Evolutionary conservation across 2,329 filamentous ascomycete genomes (phyloP).

Genomic region (Helminthosporium solani): DNA sequence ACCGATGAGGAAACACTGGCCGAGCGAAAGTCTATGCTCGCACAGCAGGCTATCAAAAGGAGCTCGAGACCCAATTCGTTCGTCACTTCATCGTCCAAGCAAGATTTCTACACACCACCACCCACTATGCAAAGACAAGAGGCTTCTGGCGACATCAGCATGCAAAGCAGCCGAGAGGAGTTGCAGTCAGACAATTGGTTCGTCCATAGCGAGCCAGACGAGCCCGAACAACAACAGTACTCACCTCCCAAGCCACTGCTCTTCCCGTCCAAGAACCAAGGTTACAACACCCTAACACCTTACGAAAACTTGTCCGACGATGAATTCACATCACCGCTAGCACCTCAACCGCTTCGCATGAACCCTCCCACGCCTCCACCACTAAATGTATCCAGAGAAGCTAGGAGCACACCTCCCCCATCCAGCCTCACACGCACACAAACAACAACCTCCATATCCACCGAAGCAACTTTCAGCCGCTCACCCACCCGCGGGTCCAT

Average conservation of each 20-base stretch:
- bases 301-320: constrained; percentile 33
- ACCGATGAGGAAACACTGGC: constrained; percentile 33
- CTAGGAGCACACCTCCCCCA: constrained; percentile 13
- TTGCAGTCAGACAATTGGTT: constrained; percentile 53
- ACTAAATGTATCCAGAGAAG: constrained; percentile 15
- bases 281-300: constrained; percentile 30
- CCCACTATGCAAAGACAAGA: constrained; percentile 19
- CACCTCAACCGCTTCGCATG: constrained; percentile 49
- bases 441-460: constrained; percentile 30
- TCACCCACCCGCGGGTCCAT: constrained; percentile 33
- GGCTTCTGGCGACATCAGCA: constrained; percentile 28
- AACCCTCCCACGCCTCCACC: constrained; percentile 49
- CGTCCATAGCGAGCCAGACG: constrained; percentile 31
- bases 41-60: constrained; percentile 37
- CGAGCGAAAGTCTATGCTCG: constrained; percentile 36
- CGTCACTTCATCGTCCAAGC: constrained; percentile 29
- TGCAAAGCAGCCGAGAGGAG: constrained; percentile 33
- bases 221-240: constrained; percentile 12
- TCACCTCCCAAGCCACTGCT: constrained; percentile 21
- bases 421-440: constrained; percentile 19
- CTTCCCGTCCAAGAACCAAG: constrained; percentile 30
- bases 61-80: constrained; percentile 30
- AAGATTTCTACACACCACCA: constrained; percentile 34
- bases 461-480: constrained; percentile 29
- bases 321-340: constrained; percentile 28